phyloP scores from a whole-genome alignment of 768 basidiomycete species.

The Phanerochaete carnosa region DNA sequence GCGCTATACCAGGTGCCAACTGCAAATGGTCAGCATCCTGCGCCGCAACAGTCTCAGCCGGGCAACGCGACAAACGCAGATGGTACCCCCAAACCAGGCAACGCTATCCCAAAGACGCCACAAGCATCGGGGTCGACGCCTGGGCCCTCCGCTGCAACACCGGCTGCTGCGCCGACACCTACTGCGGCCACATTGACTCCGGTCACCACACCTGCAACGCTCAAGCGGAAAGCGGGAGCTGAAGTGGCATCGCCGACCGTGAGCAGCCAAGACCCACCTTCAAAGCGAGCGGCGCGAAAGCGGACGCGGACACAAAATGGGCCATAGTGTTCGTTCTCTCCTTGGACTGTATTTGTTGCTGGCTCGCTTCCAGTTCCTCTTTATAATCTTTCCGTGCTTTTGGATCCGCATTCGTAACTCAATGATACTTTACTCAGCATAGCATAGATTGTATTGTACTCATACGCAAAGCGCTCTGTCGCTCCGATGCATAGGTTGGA shows the following conservation, averaged over 20 bases:
- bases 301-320: slow-evolving; percentile 48
- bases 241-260: slow-evolving; percentile 51
- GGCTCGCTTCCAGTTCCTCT: slow-evolving; percentile 15
- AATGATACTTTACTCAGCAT: slow-evolving; percentile 26
- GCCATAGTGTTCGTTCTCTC: slow-evolving; percentile 20
- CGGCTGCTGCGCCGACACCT: slow-evolving; percentile 22
- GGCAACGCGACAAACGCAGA: slow-evolving; percentile 40
- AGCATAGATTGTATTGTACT: slow-evolving; percentile 31
- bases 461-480: slow-evolving; percentile 11
- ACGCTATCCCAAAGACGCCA: slow-evolving; percentile 43
- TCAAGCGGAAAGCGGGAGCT: slow-evolving; percentile 32
- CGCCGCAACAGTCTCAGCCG: slow-evolving; percentile 38
- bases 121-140: slow-evolving; percentile 28
- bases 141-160: slow-evolving; percentile 25
- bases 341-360: slow-evolving; percentile 17
- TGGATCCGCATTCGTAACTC: slow-evolving; percentile 22
- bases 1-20: slow-evolving; percentile 9
- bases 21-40: slow-evolving; percentile 16
- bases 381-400: slow-evolving; percentile 15
- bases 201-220: slow-evolving; percentile 23
- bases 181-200: slow-evolving; percentile 24
- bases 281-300: slow-evolving; percentile 54
- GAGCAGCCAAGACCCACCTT: slow-evolving; percentile 41
- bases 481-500: slow-evolving; percentile 4
- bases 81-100: slow-evolving; percentile 57